Base-by-base conservation (phyloP, 306 rosid species). In the Boehmeria nivea region DNA sequence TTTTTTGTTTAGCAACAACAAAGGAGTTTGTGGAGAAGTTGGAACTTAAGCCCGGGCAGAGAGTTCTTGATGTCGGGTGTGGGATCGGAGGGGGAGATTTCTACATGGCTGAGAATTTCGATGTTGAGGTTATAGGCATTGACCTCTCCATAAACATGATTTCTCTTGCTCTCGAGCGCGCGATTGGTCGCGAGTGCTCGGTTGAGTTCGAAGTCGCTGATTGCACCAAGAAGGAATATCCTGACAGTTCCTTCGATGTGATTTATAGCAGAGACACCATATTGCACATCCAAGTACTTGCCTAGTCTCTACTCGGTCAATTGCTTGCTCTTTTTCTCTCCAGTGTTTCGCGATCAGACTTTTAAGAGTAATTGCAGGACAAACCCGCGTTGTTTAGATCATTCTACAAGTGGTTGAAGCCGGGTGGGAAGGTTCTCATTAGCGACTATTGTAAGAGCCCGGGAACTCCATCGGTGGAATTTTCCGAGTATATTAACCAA, bases 11-110 rank as follows among this genome's bases (percentile, higher is more conserved):
- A 90, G 95, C 80, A 59, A 87, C 98, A 9, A 90, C 95, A 0
- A 82, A 78, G 69, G 88, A 90, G 68, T 48, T 90, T 62, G 95
- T 84, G 43, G 68, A 70, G 16, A 82, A 64, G 83, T 75, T 87
- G 68, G 89, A 66, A 6, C 88, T 87, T 9, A 72, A 78, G 72
- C 78, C 83, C 55, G 89, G 85, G 14, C 94, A 87, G 79, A 82
- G 77, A 65, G 88, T 90, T 51, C 72, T 90, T 10, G 98, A 90
- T 74, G 94, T 90, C 43, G 95, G 98, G 57, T 90, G 98, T 72
- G 98, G 98, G 51, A 84, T 75, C 46, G 98, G 98, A 28, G 98
- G 95, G 44, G 94, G 94, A 36, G 95, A 84, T 69, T 87, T 86
- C 53, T 87, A 84, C 74, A 84, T 87, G 95, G 95, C 94, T 20